Percentiles rank a stretch among this genome's conserved stretches.
These are phyloP conservation scores for Wickerhamiella brachini DNA, from an alignment of 805 yeast species.

Conservation along the genomic window DNA sequence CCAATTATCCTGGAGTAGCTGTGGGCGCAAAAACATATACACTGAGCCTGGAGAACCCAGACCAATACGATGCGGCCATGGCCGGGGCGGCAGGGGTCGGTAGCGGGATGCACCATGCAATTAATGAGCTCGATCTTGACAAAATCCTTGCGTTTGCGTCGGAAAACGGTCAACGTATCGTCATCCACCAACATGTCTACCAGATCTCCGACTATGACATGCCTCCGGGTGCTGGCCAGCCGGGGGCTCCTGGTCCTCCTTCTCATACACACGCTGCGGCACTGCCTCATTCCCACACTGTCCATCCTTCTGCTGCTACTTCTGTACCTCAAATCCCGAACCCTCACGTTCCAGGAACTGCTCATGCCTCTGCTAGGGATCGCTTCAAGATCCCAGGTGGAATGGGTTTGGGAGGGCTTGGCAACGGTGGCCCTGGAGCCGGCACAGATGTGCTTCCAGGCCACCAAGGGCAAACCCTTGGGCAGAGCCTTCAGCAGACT, in stretches of 20 bases:
- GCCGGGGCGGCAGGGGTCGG: neutral
- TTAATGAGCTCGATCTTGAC: constrained; percentile 16
- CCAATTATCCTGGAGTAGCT: constrained; percentile 2
- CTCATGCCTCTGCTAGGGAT: too few relatives aligned
- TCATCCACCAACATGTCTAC: constrained; percentile 72
- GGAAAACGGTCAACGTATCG: constrained; percentile 26
- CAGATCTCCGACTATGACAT: neutral
- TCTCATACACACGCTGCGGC: neutral
- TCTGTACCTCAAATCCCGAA: too few relatives aligned
- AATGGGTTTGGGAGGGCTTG: neutral
- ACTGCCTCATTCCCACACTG: too few relatives aligned
- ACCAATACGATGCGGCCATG: neutral
- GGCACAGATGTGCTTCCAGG: too few relatives aligned
- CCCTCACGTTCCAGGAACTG: too few relatives aligned
- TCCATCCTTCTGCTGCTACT: too few relatives aligned
- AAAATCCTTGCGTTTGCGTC: constrained; percentile 17
- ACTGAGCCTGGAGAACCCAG: constrained; percentile 10
- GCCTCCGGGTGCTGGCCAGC: neutral
- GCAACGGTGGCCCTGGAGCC: too few relatives aligned
- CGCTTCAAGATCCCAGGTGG: neutral
- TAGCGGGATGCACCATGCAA: constrained; percentile 15
- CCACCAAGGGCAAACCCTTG: too few relatives aligned
- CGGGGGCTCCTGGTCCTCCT: too few relatives aligned
- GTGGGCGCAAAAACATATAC: constrained; percentile 8
- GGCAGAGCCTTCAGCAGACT: too few relatives aligned